A percentile compares a stretch with the other conserved stretches of the same genome.
Conservation (phyloP, 768 basidiomycete genomes). For the Boletus barrowsii region DNA sequence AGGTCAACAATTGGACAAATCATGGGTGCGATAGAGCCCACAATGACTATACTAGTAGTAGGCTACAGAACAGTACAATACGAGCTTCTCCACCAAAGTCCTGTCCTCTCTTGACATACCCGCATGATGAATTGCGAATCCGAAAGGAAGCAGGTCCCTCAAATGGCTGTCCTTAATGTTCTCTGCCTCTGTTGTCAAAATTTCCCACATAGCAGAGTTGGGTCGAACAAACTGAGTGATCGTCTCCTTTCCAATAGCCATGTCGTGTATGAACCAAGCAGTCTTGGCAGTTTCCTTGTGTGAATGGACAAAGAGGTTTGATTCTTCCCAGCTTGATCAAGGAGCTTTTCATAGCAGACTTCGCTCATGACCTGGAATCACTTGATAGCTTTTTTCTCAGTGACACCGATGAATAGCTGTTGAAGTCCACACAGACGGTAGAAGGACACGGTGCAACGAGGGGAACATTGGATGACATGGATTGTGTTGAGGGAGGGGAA, state of each 20-base stretch:
- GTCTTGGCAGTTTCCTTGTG: constrained; percentile 99
- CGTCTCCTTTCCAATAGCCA: constrained; percentile 95
- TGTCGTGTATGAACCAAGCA: constrained; percentile 88
- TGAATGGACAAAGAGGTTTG: constrained; percentile 97
- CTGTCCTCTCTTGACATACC: constrained; percentile 94
- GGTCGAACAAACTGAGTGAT: constrained; percentile 95
- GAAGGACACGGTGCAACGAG: too few relatives aligned
- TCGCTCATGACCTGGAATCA: constrained; percentile 98
- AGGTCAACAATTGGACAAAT: too few relatives aligned
- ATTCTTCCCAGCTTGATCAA: constrained; percentile 88
- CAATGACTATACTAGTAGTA: too few relatives aligned
- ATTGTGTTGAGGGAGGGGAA: too few relatives aligned
- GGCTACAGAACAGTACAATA: too few relatives aligned
- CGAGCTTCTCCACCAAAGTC: constrained; percentile 89
- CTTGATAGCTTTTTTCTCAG: constrained; percentile 99
- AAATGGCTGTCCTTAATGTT: constrained; percentile 82
- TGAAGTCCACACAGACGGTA: constrained; percentile 94
- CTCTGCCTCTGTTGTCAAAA: constrained; percentile 78
- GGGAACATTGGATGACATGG: too few relatives aligned
- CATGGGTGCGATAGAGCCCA: too few relatives aligned
- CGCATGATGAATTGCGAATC: constrained; percentile 97
- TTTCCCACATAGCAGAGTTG: constrained; percentile 87
- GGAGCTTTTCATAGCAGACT: constrained; percentile 97
- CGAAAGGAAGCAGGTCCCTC: constrained; percentile 89
- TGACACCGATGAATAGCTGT: constrained; percentile 96